Evolutionary conservation across 768 basidiomycete genomes (phyloP).

Genomic region (Termitomyces sp.): DNA sequence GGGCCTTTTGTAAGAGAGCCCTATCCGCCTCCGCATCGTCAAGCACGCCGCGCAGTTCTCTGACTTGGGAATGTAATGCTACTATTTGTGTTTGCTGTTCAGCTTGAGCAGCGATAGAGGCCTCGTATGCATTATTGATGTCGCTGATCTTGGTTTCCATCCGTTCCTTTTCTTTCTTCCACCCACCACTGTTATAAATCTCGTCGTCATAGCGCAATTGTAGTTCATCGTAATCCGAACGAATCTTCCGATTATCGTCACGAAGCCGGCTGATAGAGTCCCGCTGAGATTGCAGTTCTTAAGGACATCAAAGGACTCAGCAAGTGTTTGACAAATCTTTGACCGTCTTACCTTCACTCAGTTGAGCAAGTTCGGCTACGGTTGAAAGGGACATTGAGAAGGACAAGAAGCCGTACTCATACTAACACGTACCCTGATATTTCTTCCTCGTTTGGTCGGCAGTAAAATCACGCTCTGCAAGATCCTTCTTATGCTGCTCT

Average conservation of each 20-base stretch:
- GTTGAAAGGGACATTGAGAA: neutral
- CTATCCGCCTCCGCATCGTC: conserved; percentile 86
- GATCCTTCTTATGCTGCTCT: conserved; percentile 72
- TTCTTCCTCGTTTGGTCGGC: conserved; percentile 81
- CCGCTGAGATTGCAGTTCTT: conserved; percentile 74
- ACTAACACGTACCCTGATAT: conserved; percentile 57
- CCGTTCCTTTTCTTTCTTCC: conserved; percentile 87
- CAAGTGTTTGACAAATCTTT: neutral
- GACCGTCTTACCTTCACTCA: conserved; percentile 59
- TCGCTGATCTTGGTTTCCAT: conserved; percentile 79
- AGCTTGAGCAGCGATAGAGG: conserved; percentile 61
- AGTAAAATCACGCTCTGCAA: conserved; percentile 73
- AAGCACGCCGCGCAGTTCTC: conserved; percentile 72
- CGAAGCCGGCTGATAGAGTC: conserved; percentile 71
- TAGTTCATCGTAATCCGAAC: conserved; percentile 71
- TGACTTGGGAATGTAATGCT: conserved; percentile 78
- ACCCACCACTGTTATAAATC: conserved; percentile 67
- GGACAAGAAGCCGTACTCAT: neutral
- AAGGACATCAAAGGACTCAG: conserved; percentile 1
- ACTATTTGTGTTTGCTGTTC: conserved; percentile 86
- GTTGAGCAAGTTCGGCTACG: conserved; percentile 67
- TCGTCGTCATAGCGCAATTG: conserved; percentile 75
- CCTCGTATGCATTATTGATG: conserved; percentile 69
- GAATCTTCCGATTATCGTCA: conserved; percentile 74
- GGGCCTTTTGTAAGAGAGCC: conserved; percentile 72